Evolutionary conservation across 345 rosid species (phyloP).

Genomic region (Eucalyptus fibrosa): DNA sequence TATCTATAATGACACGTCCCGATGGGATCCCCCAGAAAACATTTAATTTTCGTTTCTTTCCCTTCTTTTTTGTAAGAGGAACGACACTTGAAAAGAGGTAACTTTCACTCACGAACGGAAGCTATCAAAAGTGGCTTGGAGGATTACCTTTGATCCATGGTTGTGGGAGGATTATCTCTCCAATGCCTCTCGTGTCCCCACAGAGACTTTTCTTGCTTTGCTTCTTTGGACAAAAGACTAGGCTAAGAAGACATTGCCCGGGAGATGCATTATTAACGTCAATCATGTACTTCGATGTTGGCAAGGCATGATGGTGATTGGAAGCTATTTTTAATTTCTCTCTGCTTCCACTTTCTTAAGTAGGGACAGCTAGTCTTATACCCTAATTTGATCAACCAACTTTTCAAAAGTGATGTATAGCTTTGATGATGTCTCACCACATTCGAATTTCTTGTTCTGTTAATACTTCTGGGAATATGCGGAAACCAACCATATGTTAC

Average conservation of each 20-base stretch:
- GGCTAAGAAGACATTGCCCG: neutral
- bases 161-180: neutral
- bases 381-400: neutral
- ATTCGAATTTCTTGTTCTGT: neutral
- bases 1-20: neutral
- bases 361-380: neutral
- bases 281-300: neutral
- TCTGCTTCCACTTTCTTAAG: neutral
- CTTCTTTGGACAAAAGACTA: neutral
- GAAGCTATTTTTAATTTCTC: neutral
- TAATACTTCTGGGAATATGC: neutral
- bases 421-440: neutral
- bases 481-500: neutral
- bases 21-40: too few relatives aligned
- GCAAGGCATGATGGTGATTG: neutral
- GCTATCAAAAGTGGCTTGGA: neutral
- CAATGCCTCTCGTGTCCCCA: neutral
- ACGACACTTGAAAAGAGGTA: neutral
- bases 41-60: neutral
- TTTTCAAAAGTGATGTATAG: neutral
- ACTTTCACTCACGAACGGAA: neutral
- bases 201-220: neutral
- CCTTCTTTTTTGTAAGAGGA: neutral
- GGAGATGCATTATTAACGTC: neutral
- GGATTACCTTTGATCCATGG: neutral